Percentiles rank a stretch among this genome's conserved stretches.
Conservation (phyloP, 345 rosid genomes). For the Cochlearia excelsa region DNA sequence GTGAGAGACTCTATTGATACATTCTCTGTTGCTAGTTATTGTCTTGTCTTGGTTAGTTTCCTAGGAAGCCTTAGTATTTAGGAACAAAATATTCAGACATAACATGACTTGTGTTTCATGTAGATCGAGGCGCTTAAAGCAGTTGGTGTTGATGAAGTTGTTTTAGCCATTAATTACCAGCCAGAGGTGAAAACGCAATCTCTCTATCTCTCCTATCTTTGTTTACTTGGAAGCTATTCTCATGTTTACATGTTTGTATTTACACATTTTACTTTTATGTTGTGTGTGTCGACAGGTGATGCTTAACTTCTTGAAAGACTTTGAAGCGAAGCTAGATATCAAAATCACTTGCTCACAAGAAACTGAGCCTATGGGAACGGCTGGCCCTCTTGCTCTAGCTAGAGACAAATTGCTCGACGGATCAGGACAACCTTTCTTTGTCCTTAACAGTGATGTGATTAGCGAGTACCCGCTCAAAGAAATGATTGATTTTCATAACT, state of each 20-base stretch:
- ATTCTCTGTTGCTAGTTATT: no score
- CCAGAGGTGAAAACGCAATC: slow-evolving; percentile 57
- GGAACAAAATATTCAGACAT: no score
- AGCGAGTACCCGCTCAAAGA: slow-evolving; percentile 77
- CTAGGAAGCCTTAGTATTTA: no score
- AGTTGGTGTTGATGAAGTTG: slow-evolving; percentile 80
- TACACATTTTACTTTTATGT: no score
- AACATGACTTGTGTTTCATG: not conserved
- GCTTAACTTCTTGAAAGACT: slow-evolving; percentile 77
- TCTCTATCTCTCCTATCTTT: not conserved
- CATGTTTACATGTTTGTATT: not conserved
- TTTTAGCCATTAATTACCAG: slow-evolving; percentile 85
- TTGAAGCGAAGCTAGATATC: slow-evolving; percentile 70
- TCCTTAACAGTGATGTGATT: slow-evolving; percentile 90
- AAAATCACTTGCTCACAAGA: slow-evolving; percentile 89
- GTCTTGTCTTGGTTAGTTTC: no score
- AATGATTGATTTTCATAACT: slow-evolving; percentile 72
- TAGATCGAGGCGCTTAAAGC: slow-evolving; percentile 90
- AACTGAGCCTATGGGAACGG: slow-evolving; percentile 93
- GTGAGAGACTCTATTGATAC: slow-evolving; percentile 30
- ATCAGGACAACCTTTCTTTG: slow-evolving; percentile 77
- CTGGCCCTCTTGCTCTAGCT: slow-evolving; percentile 90
- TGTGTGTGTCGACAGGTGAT: slow-evolving; percentile 46
- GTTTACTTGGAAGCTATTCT: not conserved
- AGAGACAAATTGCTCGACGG: slow-evolving; percentile 67